Conservation (phyloP, 2,329 filamentous ascomycete species). For the Colletotrichum sp. region DNA sequence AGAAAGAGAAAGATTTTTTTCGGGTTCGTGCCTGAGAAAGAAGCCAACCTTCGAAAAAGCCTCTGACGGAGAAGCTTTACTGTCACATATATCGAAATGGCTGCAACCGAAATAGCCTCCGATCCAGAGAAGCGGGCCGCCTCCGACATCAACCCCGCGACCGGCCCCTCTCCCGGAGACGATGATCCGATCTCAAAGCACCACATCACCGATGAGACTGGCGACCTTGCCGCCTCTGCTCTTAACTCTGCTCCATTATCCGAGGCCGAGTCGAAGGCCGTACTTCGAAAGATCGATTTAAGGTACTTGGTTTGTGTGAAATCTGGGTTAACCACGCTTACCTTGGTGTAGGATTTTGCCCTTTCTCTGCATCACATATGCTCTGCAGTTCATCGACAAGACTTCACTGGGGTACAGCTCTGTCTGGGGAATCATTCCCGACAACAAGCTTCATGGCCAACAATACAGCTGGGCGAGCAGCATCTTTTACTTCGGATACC, state of each 20-base stretch:
- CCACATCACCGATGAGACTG: constrained; percentile 12
- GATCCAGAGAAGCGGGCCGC: constrained; percentile 15
- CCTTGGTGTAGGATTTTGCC: background rate
- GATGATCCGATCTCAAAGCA: constrained; percentile 7
- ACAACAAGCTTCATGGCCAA: constrained; percentile 31
- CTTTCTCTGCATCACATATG: constrained; percentile 32
- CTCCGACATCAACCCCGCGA: background rate
- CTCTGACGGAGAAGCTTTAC: background rate
- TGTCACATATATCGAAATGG: background rate
- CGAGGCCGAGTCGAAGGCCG: background rate
- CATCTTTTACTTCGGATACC: constrained; percentile 38
- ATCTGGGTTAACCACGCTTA: background rate
- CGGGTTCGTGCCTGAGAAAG: background rate
- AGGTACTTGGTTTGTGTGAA: background rate
- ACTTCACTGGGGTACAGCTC: constrained; percentile 28
- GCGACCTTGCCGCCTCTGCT: constrained; percentile 10
- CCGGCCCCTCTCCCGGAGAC: background rate
- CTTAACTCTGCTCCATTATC: background rate
- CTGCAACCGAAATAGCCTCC: background rate
- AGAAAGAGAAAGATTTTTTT: background rate
- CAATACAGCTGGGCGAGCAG: constrained; percentile 35
- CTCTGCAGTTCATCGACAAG: constrained; percentile 34
- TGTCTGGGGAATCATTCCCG: constrained; percentile 32
- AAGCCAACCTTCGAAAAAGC: background rate
- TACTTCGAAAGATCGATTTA: background rate